Conservation (phyloP, 148 eudicot genomes). For the Vaccinium corymbosum region DNA sequence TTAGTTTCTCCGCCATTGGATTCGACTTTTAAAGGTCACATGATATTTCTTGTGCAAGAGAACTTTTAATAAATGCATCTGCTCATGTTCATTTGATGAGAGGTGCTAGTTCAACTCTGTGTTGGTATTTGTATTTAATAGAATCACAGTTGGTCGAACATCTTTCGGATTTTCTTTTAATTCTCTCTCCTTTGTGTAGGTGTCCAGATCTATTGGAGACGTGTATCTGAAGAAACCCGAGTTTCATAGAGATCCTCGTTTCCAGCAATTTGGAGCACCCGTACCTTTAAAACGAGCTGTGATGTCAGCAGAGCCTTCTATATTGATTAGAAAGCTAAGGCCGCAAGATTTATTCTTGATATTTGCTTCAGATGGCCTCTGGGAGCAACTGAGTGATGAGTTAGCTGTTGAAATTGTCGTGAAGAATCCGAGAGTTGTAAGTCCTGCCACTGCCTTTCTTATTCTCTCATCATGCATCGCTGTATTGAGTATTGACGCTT, state of each 20-base stretch:
- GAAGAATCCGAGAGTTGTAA: constrained; percentile 31
- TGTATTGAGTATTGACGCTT: not conserved
- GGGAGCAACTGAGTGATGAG: constrained; percentile 37
- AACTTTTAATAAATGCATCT: not conserved
- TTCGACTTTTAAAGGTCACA: constrained; percentile 1
- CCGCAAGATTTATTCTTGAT: constrained; percentile 32
- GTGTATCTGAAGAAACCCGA: constrained; percentile 36
- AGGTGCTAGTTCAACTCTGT: not conserved
- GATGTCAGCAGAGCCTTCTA: constrained; percentile 38
- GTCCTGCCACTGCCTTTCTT: not conserved
- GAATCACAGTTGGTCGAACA: not conserved
- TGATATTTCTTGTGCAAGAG: constrained; percentile 1
- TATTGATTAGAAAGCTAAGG: constrained; percentile 25
- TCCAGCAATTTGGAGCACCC: constrained; percentile 19
- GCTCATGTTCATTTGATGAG: not conserved
- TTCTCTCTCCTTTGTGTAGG: constrained; percentile 15
- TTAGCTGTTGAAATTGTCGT: constrained; percentile 27
- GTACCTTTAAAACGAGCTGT: constrained; percentile 31
- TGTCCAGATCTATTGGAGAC: constrained; percentile 39
- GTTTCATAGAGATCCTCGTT: constrained; percentile 29
- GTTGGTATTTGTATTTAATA: not conserved
- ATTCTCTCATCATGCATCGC: not conserved
- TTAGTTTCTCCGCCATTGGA: not conserved
- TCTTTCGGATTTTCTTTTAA: not conserved
- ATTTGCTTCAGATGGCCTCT: constrained; percentile 45